Conservation (phyloP, 208 protist genomes). For the Leishmania major region DNA sequence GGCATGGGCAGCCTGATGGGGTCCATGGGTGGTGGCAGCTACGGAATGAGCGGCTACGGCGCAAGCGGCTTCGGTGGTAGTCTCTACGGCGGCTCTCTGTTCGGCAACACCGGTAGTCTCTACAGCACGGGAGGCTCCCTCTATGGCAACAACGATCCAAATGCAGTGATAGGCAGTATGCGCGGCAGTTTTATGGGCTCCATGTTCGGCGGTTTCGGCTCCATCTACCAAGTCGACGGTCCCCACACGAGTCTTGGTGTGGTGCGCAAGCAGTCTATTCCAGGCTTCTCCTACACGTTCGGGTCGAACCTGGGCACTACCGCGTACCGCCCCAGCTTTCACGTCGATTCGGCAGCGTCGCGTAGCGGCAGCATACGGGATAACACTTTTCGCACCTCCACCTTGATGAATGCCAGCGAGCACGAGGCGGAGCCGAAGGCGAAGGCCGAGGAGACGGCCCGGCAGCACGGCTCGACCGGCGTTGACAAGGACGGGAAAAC, state of each 20-base stretch:
- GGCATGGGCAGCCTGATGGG: constrained; percentile 21
- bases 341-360: constrained; percentile 5
- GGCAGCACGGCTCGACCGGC: constrained; percentile 10
- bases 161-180: constrained; percentile 45
- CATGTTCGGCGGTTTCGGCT: constrained; percentile 37
- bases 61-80: constrained; percentile 35
- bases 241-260: constrained; percentile 42
- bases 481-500: constrained; percentile 22
- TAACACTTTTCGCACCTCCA: constrained; percentile 30
- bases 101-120: constrained; percentile 38
- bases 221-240: constrained; percentile 38
- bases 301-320: constrained; percentile 26
- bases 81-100: constrained; percentile 46
- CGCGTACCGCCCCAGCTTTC: constrained; percentile 20
- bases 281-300: constrained; percentile 50
- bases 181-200: constrained; percentile 35
- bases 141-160: constrained; percentile 36
- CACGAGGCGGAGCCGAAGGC: not conserved
- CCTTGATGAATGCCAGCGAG: constrained; percentile 11
- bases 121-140: constrained; percentile 51
- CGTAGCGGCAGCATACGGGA: constrained; percentile 1
- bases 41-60: constrained; percentile 30
- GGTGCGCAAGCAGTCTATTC: constrained; percentile 42
- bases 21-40: constrained; percentile 27
- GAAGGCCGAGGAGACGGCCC: constrained; percentile 1